Base-by-base conservation (phyloP, 2,329 filamentous ascomycete genomes). In the Diaporthe ampelina region DNA sequence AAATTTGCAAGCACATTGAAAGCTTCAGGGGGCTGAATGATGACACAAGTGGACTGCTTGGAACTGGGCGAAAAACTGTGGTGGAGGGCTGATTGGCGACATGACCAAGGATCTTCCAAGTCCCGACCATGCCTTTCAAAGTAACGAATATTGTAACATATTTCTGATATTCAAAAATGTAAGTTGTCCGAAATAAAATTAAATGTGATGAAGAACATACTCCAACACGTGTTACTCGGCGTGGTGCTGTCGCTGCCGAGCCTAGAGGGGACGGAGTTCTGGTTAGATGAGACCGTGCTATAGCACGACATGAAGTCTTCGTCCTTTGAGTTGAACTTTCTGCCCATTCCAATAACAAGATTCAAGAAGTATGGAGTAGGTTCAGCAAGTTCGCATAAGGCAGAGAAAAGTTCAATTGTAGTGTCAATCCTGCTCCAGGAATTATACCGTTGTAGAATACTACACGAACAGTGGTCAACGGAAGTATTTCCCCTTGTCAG, bases 391-490 rank as follows among this genome's bases (percentile, higher is more conserved):
- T 50, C 40, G 29, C 68, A 59, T 26, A 58, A 3, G 6, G 17
- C 52, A 45, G 40, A 70, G 17, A 70, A 70, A 10, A 11, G 32
- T 15, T 70, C 40, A 10, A 59, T n/a, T n/a, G 54, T 50, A 10
- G 37, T 48, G 17, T 24, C 54, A 24, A 70, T 70, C 68, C 56
- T 70, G 40, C 68, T 70, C 54, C 68, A 59, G 15, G 68, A 70
- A 24, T 70, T 70, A 24, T 50, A 50, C 40, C 54, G 9, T 2
- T 50, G 35, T 4, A 59, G 8, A 13, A 59, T 24, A 11, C 63
- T 52, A 37, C 1, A 4, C 26, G 19, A 10, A 26, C 9, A 2
- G 1, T 24, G 21, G 50, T 52, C 50, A 26, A 26, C 26, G 1
- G 24, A n/a, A 9, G 48, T 7, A n/a, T 11, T 17, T n/a, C 19